Base-by-base conservation (phyloP, 2,329 filamentous ascomycete genomes). In the Penicillium sp. region DNA sequence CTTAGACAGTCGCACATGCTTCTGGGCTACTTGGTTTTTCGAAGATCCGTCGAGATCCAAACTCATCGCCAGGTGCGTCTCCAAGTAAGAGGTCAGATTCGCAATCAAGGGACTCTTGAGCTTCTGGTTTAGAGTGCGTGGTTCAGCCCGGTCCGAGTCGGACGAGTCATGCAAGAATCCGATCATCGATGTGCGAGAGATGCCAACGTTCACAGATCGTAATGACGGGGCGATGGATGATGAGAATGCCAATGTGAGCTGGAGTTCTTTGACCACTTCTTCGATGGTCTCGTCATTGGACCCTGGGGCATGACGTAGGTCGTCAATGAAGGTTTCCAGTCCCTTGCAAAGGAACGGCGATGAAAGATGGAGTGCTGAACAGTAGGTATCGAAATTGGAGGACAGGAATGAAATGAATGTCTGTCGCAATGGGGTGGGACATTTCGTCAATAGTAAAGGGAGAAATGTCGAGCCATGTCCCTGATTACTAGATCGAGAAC, bases 301-400 rank as follows among this genome's bases (percentile, higher is more conserved):
- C 31, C 2, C 20, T 11, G 8, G 15, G 1, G 13, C 26, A 42
- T 18, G 30, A 38, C 26, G 38, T 39, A 54, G 25, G 1, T 25
- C 45, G 2, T 50, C 42, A 4, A 67, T 32, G 10, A 62, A 68
- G 0, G 51, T 61, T 42, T 72, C 70, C 11, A 75, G 56, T 1
- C 59, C 57, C 0, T 55, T 48, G n/a, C 67, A 68, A 20, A 75
- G 58, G 41, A 73, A 71, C 6, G 48, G 42, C 0, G 71, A 66
- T 0, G 67, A 56, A 3, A 76, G 61, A 4, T 57, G 59, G 15
- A 76, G 45, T 3, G 66, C 54, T 4, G 68, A 65, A 30, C 68
- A 63, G 42, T 70, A 70, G 2, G 69, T 63, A 44, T 77, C 73
- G 50, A 77, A 76, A 39, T 61, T 68, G 1, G 67, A 60, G 4